Percentiles rank a stretch among this genome's conserved stretches.
phyloP scores from a whole-genome alignment of 2,329 filamentous ascomycete genomes.

The Fusarium setosum region DNA sequence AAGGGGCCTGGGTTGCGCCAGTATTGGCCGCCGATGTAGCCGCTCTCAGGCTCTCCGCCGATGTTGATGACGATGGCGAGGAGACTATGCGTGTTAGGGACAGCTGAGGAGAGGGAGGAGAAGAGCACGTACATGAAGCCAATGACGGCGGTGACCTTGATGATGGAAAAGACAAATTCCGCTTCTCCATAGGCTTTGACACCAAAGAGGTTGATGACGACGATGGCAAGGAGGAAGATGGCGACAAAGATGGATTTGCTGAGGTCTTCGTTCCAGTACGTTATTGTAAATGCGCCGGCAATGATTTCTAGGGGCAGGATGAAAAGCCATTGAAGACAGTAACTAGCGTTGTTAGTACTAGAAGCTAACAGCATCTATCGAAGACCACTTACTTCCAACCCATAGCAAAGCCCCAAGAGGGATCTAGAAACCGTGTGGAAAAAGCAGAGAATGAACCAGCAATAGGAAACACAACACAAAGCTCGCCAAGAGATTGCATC shows the following conservation, averaged over 20 bases:
- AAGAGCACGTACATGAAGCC: conserved; percentile 80
- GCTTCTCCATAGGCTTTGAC: conserved; percentile 91
- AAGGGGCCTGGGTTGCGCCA: conserved; percentile 86
- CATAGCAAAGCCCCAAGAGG: conserved; percentile 95
- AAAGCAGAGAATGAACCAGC: conserved; percentile 93
- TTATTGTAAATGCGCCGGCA: conserved; percentile 84
- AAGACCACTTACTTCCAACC: conserved; percentile 80
- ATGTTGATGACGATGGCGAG: conserved; percentile 88
- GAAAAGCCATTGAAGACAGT: conserved; percentile 88
- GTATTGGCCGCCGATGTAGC: conserved; percentile 83
- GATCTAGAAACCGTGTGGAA: conserved; percentile 93
- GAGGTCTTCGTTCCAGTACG: conserved; percentile 77
- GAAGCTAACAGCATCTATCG: rapidly evolving
- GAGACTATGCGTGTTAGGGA: conserved; percentile 62
- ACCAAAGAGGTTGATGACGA: conserved; percentile 87
- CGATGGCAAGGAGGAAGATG: conserved; percentile 80
- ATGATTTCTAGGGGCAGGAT: conserved; percentile 88
- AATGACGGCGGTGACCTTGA: conserved; percentile 88
- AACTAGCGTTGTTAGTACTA: conserved; percentile 59
- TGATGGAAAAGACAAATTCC: conserved; percentile 86
- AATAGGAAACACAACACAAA: conserved; percentile 90
- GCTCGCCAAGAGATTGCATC: conserved; percentile 89
- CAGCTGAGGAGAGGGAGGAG: rapidly evolving
- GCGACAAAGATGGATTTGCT: conserved; percentile 82
- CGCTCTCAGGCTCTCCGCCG: conserved; percentile 77